These are phyloP conservation scores for Lachancea dasiensis DNA, from an alignment of 805 yeast genomes.

Conservation along the genomic window DNA sequence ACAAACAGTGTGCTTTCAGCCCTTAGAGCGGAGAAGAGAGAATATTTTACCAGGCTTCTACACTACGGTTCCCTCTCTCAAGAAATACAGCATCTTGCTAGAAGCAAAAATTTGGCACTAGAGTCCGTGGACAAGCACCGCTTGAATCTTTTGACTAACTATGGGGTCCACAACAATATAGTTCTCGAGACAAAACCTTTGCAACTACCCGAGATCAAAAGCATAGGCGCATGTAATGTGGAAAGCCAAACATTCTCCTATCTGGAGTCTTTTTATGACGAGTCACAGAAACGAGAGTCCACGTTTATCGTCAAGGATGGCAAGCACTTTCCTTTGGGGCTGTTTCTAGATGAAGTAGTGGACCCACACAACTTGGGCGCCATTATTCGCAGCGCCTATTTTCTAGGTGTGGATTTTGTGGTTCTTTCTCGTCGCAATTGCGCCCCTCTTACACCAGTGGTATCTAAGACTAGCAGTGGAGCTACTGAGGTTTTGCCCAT, in stretches of 20 bases:
- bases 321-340: constrained; percentile 53
- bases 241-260: constrained; percentile 14
- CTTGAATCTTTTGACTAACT: constrained; percentile 52
- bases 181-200: constrained; percentile 56
- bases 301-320: constrained; percentile 1
- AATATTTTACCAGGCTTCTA: constrained; percentile 44
- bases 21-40: constrained; percentile 49
- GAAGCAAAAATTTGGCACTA: constrained; percentile 25
- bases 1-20: constrained; percentile 72
- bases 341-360: constrained; percentile 70
- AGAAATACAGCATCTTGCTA: constrained; percentile 45
- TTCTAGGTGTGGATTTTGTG: constrained; percentile 75
- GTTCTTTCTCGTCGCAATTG: constrained; percentile 63
- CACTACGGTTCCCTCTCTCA: constrained; percentile 38
- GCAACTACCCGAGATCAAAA: constrained; percentile 20
- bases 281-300: constrained; percentile 14
- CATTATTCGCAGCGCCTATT: constrained; percentile 71
- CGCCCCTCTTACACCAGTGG: constrained; percentile 71
- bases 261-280: constrained; percentile 10
- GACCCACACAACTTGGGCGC: constrained; percentile 91
- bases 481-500: constrained; percentile 70
- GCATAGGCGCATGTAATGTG: constrained; percentile 29
- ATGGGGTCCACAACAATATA: constrained; percentile 76
- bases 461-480: constrained; percentile 78
- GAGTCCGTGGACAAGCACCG: constrained; percentile 37